A percentile compares a stretch with the other conserved stretches of the same genome.
phyloP scores from a whole-genome alignment of 1,284 basidiomycete species.

The Inonotus obliquus region DNA sequence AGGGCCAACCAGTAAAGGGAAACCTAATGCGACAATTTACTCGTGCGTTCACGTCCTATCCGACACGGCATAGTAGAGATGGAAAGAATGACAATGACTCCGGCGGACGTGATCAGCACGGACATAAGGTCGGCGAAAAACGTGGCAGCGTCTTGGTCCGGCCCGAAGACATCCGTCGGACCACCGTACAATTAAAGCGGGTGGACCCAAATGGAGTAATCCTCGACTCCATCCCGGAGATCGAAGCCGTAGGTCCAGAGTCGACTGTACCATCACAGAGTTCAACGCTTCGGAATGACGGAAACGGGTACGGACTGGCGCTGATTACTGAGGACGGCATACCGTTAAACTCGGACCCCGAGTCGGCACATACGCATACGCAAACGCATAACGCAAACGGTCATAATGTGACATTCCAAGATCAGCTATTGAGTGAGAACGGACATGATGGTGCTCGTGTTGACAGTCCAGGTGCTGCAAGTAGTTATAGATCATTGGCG shows the following conservation, averaged over 20 bases:
- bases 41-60: background rate
- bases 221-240: constrained; percentile 22
- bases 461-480: background rate
- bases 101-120: background rate
- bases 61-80: background rate
- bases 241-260: background rate
- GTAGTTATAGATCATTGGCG: background rate
- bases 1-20: background rate
- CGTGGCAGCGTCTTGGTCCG: constrained; percentile 33
- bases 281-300: background rate
- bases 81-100: background rate
- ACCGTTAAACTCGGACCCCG: background rate
- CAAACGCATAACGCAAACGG: background rate
- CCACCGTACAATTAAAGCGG: constrained; percentile 71
- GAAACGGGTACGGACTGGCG: background rate
- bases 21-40: background rate
- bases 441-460: background rate
- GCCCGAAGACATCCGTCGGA: constrained; percentile 81
- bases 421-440: background rate
- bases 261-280: background rate
- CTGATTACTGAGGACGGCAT: too few species aligned
- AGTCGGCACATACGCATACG: background rate
- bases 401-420: background rate
- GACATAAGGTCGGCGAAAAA: background rate
- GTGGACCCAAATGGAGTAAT: constrained; percentile 80